Base-by-base conservation (phyloP, 1,139 yeast species). In the Debaryomyces udenii region DNA sequence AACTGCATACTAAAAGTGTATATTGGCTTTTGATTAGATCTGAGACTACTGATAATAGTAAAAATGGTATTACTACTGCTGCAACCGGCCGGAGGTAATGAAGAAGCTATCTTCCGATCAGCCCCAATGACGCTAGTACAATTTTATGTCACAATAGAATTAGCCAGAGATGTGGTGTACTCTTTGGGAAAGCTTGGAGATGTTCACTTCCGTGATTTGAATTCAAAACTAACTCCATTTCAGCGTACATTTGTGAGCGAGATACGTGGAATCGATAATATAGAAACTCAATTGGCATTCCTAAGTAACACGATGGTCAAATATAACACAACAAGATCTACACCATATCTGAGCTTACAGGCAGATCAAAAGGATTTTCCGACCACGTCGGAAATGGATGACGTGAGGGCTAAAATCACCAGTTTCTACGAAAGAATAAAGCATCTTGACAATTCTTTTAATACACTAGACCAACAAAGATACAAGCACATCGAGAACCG, bases 121-220 rank as follows among this genome's bases (percentile, higher is more conserved):
- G 97, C 98, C 66, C 96, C 94, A 44, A 91, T 93, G 98, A 77
- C 90, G 33, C 75, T 91, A 49, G 90, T 91, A 31, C 98, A 93
- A 68, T 78, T 93, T 59, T 93, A 87, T 63, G 82, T 93, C 39
- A 89, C 98, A n/a, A 80, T 84, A 26, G 99, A 93, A 62, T 80
- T 89, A 45, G 87, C 96, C 6, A 74, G 98, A 48, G 96, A 90
- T 47, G 83, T 89, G 45, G 94, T 90, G 10, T 83, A 86, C 40
- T 78, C 84, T 3, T 68, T 93, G 31, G 99, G 99, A 6, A 81
- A 81, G 47, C 68, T 85, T 44, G 96, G 96, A 1, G 71, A 79
- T 41, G 86, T 93, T 22, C 98, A 94, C 59, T 90, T 94, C 63
- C 77, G 96, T 45, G 98, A 93, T 63, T 74, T 93, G 64, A 93